phyloP scores from a whole-genome alignment of 2,329 filamentous ascomycete genomes.

The Pleoardoris graminearum region DNA sequence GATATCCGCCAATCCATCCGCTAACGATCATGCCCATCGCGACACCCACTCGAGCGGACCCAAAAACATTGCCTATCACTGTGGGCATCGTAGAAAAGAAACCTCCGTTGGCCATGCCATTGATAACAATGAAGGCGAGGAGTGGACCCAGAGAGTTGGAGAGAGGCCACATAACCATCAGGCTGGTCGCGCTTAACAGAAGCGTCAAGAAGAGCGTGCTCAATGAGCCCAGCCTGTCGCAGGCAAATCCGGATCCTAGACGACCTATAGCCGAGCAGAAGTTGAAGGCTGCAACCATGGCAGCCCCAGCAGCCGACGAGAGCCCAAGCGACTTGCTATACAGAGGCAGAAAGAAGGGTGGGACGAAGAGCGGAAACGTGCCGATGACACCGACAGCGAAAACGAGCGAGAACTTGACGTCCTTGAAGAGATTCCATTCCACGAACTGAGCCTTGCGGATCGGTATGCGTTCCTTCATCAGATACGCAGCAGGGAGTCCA shows the following conservation, averaged over 20 bases:
- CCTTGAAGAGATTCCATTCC: neutral
- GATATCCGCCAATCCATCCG: neutral
- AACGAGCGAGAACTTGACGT: neutral
- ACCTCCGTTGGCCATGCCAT: neutral
- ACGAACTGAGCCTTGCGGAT: conserved; percentile 1
- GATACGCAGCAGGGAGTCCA: neutral
- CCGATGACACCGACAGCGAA: neutral
- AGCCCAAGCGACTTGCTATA: conserved; percentile 1
- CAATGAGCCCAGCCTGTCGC: neutral
- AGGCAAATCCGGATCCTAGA: neutral
- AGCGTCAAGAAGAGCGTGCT: neutral
- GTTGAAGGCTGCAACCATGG: neutral
- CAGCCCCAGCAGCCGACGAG: neutral
- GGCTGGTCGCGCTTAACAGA: neutral
- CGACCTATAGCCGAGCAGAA: neutral
- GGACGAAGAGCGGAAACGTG: neutral
- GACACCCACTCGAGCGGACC: neutral
- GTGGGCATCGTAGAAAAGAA: conserved; percentile 2
- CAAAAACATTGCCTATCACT: neutral
- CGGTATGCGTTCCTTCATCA: neutral
- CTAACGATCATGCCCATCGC: conserved; percentile 1
- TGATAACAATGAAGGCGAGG: neutral
- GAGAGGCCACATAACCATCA: conserved; percentile 2
- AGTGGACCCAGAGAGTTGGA: neutral
- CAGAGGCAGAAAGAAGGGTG: neutral